A percentile compares a stretch with the other conserved stretches of the same genome.
Evolutionary conservation across 257 asterid species (phyloP).

Genomic region (Voacanga thouarsii): DNA sequence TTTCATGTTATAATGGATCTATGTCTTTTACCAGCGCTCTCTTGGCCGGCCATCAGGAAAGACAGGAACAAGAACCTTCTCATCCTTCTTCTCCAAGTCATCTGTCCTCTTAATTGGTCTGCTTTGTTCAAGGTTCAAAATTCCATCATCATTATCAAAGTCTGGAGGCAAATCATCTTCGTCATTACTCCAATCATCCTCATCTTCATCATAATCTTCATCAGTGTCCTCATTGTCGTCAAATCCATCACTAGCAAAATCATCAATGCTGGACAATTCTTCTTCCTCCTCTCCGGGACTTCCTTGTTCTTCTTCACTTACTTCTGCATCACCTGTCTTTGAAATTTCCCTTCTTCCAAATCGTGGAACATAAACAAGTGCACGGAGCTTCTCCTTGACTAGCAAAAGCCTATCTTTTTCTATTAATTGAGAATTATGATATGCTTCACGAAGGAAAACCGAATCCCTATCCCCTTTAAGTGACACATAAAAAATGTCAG

Average conservation of each 20-base stretch:
- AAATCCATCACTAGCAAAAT: slow-evolving; percentile 44
- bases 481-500: slow-evolving; percentile 92
- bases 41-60: slow-evolving; percentile 90
- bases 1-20: not conserved
- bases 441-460: slow-evolving; percentile 92
- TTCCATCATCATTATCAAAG: slow-evolving; percentile 45
- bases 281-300: slow-evolving; percentile 49
- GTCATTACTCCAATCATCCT: slow-evolving; percentile 42
- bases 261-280: slow-evolving; percentile 67
- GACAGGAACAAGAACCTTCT: slow-evolving; percentile 48
- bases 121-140: slow-evolving; percentile 34
- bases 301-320: slow-evolving; percentile 32
- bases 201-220: slow-evolving; percentile 23
- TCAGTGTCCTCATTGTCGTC: slow-evolving; percentile 39
- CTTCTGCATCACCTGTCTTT: slow-evolving; percentile 35
- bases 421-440: slow-evolving; percentile 75
- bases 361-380: slow-evolving; percentile 72
- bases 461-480: slow-evolving; percentile 95
- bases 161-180: slow-evolving; percentile 83
- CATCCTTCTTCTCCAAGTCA: slow-evolving; percentile 41
- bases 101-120: slow-evolving; percentile 36
- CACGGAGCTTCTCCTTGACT: slow-evolving; percentile 88
- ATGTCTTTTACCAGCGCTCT: slow-evolving; percentile 70
- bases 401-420: slow-evolving; percentile 85
- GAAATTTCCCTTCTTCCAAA: slow-evolving; percentile 40